Percentiles rank a stretch among this genome's conserved stretches.
Evolutionary conservation across 2,329 filamentous ascomycete genomes (phyloP).

Genomic region (Myriosclerotinia duriaeana): DNA sequence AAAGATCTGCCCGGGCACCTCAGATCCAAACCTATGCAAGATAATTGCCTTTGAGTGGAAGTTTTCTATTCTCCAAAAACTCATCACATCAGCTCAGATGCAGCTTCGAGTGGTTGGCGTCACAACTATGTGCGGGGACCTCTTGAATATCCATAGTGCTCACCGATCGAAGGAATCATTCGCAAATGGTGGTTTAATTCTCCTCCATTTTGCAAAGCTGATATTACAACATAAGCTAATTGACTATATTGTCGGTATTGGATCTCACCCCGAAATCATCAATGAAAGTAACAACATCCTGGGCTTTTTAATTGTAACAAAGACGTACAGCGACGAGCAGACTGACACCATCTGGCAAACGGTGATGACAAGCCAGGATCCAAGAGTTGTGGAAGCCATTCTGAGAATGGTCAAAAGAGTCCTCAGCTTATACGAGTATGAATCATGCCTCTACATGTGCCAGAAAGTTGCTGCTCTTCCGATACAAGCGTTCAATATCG

Average conservation of each 20-base stretch:
- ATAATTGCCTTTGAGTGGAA: slow-evolving; percentile 56
- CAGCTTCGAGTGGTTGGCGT: slow-evolving; percentile 81
- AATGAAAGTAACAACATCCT: slow-evolving; percentile 78
- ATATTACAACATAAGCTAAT: slow-evolving; percentile 70
- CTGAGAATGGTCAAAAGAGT: slow-evolving; percentile 61
- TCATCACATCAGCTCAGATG: slow-evolving; percentile 85
- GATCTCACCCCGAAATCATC: slow-evolving; percentile 90
- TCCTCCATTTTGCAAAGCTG: slow-evolving; percentile 68
- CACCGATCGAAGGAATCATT: slow-evolving; percentile 43
- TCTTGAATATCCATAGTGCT: slow-evolving; percentile 65
- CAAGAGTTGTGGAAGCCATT: slow-evolving; percentile 78
- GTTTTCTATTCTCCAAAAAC: slow-evolving; percentile 65
- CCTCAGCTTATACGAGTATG: slow-evolving; percentile 49
- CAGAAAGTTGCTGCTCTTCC: slow-evolving; percentile 67
- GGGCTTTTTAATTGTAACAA: slow-evolving; percentile 80
- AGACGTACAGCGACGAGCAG: slow-evolving; percentile 67
- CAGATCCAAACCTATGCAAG: slow-evolving; percentile 32
- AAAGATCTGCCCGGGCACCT: slow-evolving; percentile 34
- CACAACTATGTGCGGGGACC: slow-evolving; percentile 67
- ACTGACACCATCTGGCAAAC: slow-evolving; percentile 84
- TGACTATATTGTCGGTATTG: slow-evolving; percentile 84
- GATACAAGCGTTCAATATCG: slow-evolving; percentile 59
- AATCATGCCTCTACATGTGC: slow-evolving; percentile 63
- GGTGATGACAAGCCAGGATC: slow-evolving; percentile 77
- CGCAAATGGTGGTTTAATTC: slow-evolving; percentile 50